These are phyloP conservation scores for Jasminum sambac DNA, from an alignment of 257 asterid species.

Conservation along the genomic window DNA sequence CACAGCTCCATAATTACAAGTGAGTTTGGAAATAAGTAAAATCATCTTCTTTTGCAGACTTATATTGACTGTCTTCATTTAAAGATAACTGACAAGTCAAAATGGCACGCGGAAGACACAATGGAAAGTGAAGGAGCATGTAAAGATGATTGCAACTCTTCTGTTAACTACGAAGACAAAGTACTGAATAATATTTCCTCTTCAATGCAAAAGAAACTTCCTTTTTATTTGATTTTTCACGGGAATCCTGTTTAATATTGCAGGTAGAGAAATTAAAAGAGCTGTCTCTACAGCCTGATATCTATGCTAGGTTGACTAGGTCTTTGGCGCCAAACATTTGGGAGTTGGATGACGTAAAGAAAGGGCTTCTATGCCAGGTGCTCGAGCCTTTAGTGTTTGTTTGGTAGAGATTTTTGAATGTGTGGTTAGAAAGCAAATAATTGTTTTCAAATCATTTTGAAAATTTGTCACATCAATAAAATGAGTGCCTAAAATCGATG, in stretches of 20 bases:
- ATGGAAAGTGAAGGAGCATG: conserved; percentile 61
- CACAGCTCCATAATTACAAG: conserved; percentile 14
- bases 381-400: background rate
- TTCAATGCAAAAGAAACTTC: background rate
- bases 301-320: conserved; percentile 82
- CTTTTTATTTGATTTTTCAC: conserved; percentile 10
- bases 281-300: conserved; percentile 83
- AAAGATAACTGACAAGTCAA: conserved; percentile 82
- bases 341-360: conserved; percentile 99
- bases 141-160: conserved; percentile 40
- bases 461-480: no score
- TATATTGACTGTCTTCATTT: conserved; percentile 94
- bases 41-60: conserved; percentile 58
- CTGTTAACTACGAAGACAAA: conserved; percentile 48
- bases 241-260: conserved; percentile 24
- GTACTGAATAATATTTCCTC: conserved; percentile 34
- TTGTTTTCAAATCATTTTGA: no score
- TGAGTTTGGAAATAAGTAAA: conserved; percentile 3
- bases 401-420: no score
- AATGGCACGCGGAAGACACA: conserved; percentile 74
- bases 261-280: conserved; percentile 78
- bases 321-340: conserved; percentile 98
- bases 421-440: no score
- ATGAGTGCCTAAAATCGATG: no score
- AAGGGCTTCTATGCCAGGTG: conserved; percentile 99